Conservation (phyloP, 2,329 filamentous ascomycete species). For the Aspergillus sp. region DNA sequence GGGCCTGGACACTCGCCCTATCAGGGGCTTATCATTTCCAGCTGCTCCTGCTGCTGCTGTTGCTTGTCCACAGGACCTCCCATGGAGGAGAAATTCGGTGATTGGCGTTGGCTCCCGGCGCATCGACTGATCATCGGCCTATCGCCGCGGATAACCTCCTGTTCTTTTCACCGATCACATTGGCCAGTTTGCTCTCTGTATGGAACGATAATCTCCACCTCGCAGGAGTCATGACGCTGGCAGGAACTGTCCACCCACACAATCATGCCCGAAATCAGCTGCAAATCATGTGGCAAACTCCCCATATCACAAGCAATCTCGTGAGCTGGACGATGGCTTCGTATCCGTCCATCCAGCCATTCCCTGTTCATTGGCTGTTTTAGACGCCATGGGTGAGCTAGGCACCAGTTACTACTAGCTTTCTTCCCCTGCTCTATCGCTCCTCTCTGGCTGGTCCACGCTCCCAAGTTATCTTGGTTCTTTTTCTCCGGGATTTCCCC, state of each 20-base stretch:
- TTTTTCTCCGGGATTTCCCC: neutral
- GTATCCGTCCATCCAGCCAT: constrained; percentile 2
- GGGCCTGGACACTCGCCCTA: neutral
- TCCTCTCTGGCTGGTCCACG: constrained; percentile 17
- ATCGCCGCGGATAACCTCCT: neutral
- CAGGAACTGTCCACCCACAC: neutral
- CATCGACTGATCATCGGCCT: constrained; percentile 1
- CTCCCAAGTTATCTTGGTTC: constrained; percentile 6
- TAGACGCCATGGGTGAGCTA: constrained; percentile 7
- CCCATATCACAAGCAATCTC: constrained; percentile 6
- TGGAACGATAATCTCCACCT: neutral
- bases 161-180: neutral
- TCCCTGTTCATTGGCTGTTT: neutral
- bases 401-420: neutral
- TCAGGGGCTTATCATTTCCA: neutral
- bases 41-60: neutral
- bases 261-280: neutral
- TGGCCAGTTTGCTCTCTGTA: neutral
- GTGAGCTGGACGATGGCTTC: neutral
- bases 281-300: constrained; percentile 3
- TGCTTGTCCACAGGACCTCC: no score
- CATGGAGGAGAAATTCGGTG: neutral
- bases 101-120: neutral
- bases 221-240: neutral
- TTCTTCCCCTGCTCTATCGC: constrained; percentile 14